Base-by-base conservation (phyloP, 345 rosid genomes). In the Mercurialis annua region DNA sequence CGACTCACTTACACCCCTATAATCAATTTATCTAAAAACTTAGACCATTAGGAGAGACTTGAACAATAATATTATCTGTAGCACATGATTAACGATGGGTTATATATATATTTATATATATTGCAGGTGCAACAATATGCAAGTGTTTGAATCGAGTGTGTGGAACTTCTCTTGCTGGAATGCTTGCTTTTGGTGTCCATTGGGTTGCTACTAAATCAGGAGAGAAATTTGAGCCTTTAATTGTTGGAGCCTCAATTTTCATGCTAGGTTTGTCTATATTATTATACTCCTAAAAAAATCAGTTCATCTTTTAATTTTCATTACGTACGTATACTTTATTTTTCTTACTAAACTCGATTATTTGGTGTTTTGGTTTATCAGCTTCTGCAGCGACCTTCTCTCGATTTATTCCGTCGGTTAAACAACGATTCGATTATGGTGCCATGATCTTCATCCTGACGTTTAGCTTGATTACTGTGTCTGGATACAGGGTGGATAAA, bases 361-460 rank as follows among this genome's bases (percentile, higher is more conserved):
- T n/a, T n/a, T n/a, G 5, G 10, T 20, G 26, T 38, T 7, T 16
- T 2, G 27, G 66, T 50, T 50, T 26, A 62, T 52, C 76, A 79
- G 85, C 79, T 48, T 65, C 79, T 48, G 71, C 83, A 14, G 77
- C 81, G 29, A 82, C 85, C 6, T 81, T 80, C 64, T 70, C 77
- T 1, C 70, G 81, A 76, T 78, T 75, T 53, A 72, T 82, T 31
- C 83, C 85, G 20, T 46, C 76, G 10, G 59, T 78, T 8, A 81
- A 73, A 51, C 72, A 69, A 6, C 53, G 64, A 66, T 82, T 76
- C 10, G 85, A 82, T 53, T 82, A 82, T 60, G 85, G 85, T 6
- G 67, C 71, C 57, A 11, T 77, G 79, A 82, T 82, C 73, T 82
- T 82, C 48, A 79, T 82, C 62, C 83, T 82, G 43, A 82, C 85